Conservation (phyloP, 768 basidiomycete genomes). For the Peribolospora kevripleyi region DNA sequence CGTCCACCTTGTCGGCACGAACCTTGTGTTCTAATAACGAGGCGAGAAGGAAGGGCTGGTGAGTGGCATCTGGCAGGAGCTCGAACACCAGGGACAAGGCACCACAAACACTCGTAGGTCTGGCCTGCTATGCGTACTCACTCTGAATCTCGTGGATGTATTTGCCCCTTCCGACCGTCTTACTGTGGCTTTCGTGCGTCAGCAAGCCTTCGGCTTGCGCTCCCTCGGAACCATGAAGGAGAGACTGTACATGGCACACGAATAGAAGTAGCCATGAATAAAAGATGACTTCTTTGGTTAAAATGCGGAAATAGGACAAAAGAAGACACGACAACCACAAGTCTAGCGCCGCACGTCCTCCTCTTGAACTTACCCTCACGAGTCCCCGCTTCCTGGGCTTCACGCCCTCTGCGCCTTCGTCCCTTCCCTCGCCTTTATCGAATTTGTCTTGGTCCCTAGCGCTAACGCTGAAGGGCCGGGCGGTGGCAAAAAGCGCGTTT, state of each 20-base stretch:
- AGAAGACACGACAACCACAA: no score
- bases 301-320: no score
- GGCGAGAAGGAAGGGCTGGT: slow-evolving; percentile 9
- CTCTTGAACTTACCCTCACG: no score
- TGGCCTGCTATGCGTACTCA: slow-evolving; percentile 21
- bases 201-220: slow-evolving; percentile 61
- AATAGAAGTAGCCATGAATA: not conserved
- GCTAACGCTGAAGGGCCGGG: no score
- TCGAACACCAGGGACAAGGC: not conserved
- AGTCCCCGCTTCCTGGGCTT: no score
- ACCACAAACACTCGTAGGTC: not conserved
- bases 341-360: no score
- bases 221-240: slow-evolving; percentile 81
- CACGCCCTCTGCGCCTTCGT: no score
- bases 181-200: slow-evolving; percentile 32
- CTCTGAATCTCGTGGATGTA: slow-evolving; percentile 77
- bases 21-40: slow-evolving; percentile 47
- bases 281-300: no score
- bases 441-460: no score
- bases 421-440: no score
- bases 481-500: no score
- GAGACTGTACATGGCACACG: slow-evolving; percentile 28
- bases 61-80: not conserved
- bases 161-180: slow-evolving; percentile 74
- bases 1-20: slow-evolving; percentile 49